Percentiles rank a stretch among this genome's conserved stretches.
Conservation (phyloP, 495 filamentous ascomycete species). For the Podospora anserina region DNA sequence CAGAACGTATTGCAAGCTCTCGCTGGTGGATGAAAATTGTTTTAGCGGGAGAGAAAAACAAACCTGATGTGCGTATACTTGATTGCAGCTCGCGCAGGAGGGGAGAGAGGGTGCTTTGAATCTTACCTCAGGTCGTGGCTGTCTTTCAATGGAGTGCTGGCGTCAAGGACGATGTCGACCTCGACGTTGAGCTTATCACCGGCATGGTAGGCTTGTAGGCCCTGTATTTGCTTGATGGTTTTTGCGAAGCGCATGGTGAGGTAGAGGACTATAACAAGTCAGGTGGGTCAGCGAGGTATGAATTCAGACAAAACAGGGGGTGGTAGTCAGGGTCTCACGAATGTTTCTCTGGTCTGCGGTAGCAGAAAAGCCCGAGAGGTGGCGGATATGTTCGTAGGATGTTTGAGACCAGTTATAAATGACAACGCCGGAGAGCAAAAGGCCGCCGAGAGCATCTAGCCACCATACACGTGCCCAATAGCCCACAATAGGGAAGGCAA, state of each 20-base stretch:
- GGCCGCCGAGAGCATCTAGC: conserved; percentile 79
- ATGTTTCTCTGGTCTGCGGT: conserved; percentile 78
- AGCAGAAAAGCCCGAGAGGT: conserved; percentile 78
- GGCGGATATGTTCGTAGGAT: conserved; percentile 72
- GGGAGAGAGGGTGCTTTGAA: not conserved
- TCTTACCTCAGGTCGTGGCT: conserved; percentile 73
- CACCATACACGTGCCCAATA: conserved; percentile 77
- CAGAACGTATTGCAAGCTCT: conserved; percentile 85
- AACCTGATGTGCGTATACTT: not conserved
- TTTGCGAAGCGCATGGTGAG: conserved; percentile 92
- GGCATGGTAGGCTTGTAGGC: conserved; percentile 81
- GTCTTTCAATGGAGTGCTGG: conserved; percentile 72
- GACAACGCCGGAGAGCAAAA: conserved; percentile 75
- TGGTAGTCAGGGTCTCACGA: conserved; percentile 26
- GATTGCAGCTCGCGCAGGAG: not conserved
- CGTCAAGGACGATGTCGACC: conserved; percentile 73
- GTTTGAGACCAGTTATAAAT: conserved; percentile 83
- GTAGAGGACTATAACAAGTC: conserved; percentile 60
- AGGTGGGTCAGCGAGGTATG: conserved; percentile 6
- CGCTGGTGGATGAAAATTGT: conserved; percentile 35
- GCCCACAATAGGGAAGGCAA: conserved; percentile 80
- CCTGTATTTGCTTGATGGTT: conserved; percentile 83
- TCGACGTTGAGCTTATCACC: conserved; percentile 87
- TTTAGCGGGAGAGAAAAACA: not conserved
- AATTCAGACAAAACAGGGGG: not conserved